Conservation (phyloP, 1,284 basidiomycete genomes). For the Ustilago loliicola region DNA sequence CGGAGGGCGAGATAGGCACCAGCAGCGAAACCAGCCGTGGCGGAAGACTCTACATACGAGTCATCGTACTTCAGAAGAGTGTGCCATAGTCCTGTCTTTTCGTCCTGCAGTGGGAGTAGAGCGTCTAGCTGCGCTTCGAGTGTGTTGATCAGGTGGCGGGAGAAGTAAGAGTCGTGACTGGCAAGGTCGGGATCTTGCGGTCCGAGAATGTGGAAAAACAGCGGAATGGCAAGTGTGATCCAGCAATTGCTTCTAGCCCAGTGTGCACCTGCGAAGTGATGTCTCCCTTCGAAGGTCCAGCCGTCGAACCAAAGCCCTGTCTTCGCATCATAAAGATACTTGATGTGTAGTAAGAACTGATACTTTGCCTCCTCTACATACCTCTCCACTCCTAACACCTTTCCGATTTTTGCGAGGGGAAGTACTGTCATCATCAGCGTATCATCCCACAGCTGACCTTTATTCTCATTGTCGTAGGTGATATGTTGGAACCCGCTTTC, state of each 20-base stretch:
- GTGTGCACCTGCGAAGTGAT: slow-evolving; percentile 75
- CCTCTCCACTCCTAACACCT: slow-evolving; percentile 74
- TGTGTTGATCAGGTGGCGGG: slow-evolving; percentile 73
- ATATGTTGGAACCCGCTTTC: slow-evolving; percentile 78
- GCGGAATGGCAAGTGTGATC: slow-evolving; percentile 77
- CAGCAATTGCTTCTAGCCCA: slow-evolving; percentile 80
- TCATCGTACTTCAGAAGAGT: slow-evolving; percentile 76
- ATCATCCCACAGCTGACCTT: slow-evolving; percentile 78
- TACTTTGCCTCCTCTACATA: slow-evolving; percentile 78
- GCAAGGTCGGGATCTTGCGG: slow-evolving; percentile 14
- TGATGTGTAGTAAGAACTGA: slow-evolving; percentile 75
- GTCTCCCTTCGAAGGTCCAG: slow-evolving; percentile 75
- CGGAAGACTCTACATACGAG: slow-evolving; percentile 77
- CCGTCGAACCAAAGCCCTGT: slow-evolving; percentile 76
- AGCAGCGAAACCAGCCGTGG: slow-evolving; percentile 77
- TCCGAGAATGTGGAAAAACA: slow-evolving; percentile 75
- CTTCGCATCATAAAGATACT: slow-evolving; percentile 74
- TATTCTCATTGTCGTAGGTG: slow-evolving; percentile 75
- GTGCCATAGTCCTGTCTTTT: slow-evolving; percentile 76
- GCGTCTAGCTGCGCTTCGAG: slow-evolving; percentile 76
- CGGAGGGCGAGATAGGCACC: slow-evolving; percentile 77
- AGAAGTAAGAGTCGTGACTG: slow-evolving; percentile 19
- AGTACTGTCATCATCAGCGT: slow-evolving; percentile 78
- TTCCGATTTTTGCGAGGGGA: slow-evolving; percentile 77
- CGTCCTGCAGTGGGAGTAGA: slow-evolving; percentile 74